A percentile compares a stretch with the other conserved stretches of the same genome.
These are phyloP conservation scores for Aureobasidium sp. DNA, from an alignment of 2,329 filamentous ascomycete genomes.

Conservation along the genomic window DNA sequence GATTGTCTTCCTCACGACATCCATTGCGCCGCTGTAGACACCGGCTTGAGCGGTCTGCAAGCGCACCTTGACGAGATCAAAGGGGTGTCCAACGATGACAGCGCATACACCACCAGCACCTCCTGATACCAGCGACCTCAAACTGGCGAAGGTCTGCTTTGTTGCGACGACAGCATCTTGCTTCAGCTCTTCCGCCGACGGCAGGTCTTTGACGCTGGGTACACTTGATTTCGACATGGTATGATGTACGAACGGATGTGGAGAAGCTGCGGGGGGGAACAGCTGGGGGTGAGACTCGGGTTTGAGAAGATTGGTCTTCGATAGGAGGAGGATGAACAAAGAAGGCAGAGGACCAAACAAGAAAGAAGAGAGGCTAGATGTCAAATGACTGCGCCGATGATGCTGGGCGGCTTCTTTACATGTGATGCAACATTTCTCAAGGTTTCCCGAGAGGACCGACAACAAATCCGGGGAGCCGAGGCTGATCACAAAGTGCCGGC, in stretches of 20 bases:
- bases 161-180: conserved; percentile 45
- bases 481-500: background rate
- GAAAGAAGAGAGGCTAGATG: background rate
- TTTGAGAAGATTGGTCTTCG: background rate
- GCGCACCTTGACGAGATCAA: conserved; percentile 95
- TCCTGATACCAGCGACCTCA: conserved; percentile 80
- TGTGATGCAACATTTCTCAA: conserved; percentile 12
- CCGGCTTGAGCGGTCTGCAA: conserved; percentile 93
- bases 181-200: conserved; percentile 42
- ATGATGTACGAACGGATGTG: background rate
- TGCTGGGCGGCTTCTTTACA: background rate
- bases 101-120: conserved; percentile 92
- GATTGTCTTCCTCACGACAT: conserved; percentile 83
- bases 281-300: background rate
- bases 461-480: conserved; percentile 6
- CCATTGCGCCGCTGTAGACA: conserved; percentile 81
- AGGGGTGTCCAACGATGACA: conserved; percentile 87
- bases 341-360: background rate
- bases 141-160: conserved; percentile 52
- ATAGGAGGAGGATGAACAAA: background rate
- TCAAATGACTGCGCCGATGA: background rate
- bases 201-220: conserved; percentile 19
- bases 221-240: conserved; percentile 13
- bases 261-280: background rate
- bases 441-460: background rate